phyloP scores from a whole-genome alignment of 192 early-diverging fungal genomes.

The Backusella morwellensis region DNA sequence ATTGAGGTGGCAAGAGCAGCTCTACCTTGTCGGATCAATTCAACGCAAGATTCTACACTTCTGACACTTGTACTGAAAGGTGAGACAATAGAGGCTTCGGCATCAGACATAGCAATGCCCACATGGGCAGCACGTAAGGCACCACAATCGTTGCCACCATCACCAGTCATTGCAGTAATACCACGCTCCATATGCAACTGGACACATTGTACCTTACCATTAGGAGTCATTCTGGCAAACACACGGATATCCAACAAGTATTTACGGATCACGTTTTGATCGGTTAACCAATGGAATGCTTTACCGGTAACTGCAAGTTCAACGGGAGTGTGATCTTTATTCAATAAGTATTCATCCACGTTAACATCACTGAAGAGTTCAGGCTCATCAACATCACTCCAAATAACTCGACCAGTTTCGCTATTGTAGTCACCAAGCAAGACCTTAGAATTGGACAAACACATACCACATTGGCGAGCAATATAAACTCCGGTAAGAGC shows the following conservation, averaged over 20 bases:
- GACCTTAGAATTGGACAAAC: conserved; percentile 30
- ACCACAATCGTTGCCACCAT: conserved; percentile 83
- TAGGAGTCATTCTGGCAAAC: conserved; percentile 78
- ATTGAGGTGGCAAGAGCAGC: conserved; percentile 68
- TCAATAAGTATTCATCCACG: conserved; percentile 26
- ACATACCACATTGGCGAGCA: conserved; percentile 57
- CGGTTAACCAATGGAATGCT: conserved; percentile 56
- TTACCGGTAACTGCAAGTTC: conserved; percentile 74
- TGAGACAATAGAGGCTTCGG: conserved; percentile 79
- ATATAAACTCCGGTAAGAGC: conserved; percentile 72
- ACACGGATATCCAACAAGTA: conserved; percentile 67
- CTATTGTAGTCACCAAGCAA: conserved; percentile 51
- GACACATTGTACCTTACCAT: conserved; percentile 72
- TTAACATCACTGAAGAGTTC: conserved; percentile 35
- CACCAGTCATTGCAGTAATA: conserved; percentile 82
- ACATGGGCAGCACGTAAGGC: conserved; percentile 78
- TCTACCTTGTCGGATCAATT: conserved; percentile 65
- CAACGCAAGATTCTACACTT: conserved; percentile 65
- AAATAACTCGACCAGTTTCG: conserved; percentile 39
- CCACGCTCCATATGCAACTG: conserved; percentile 69
- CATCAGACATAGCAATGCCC: conserved; percentile 75
- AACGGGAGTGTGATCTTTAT: conserved; percentile 36
- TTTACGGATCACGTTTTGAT: conserved; percentile 41
- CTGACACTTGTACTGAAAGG: conserved; percentile 69
- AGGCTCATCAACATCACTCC: conserved; percentile 58